These are phyloP conservation scores for Globisporangium spinosum DNA, from an alignment of 352 stramenopile genomes.

Conservation along the genomic window DNA sequence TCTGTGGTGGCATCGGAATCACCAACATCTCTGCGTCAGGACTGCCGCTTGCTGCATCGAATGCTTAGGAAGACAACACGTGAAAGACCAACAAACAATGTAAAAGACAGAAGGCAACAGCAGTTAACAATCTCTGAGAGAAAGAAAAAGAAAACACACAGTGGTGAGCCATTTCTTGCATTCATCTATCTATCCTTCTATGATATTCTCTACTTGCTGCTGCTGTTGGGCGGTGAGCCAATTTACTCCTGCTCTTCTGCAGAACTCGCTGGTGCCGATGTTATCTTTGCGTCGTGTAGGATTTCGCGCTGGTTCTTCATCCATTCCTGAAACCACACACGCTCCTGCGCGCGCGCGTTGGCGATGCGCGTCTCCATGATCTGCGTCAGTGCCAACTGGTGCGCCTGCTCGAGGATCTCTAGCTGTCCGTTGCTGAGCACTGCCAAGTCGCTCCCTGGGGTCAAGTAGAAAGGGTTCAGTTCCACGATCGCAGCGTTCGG, in stretches of 20 bases:
- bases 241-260: not conserved
- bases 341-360: constrained; percentile 56
- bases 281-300: constrained; percentile 34
- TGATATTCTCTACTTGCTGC: not conserved
- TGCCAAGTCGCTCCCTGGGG: constrained; percentile 45
- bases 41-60: not conserved
- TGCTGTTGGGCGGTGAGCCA: not conserved
- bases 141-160: not conserved
- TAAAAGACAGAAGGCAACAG: not conserved
- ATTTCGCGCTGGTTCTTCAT: constrained; percentile 68
- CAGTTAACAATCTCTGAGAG: not conserved
- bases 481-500: constrained; percentile 38
- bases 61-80: constrained; percentile 6
- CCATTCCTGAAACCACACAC: constrained; percentile 66
- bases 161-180: not conserved
- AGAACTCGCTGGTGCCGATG: constrained; percentile 9
- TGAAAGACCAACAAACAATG: not conserved
- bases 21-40: not conserved
- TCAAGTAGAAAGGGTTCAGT: constrained; percentile 43
- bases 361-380: constrained; percentile 59
- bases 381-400: constrained; percentile 51
- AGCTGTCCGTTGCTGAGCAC: constrained; percentile 71
- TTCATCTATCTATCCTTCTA: not conserved
- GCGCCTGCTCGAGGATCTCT: constrained; percentile 61
- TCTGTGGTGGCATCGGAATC: constrained; percentile 36